phyloP scores from a whole-genome alignment of 2,329 filamentous ascomycete genomes.

The Cladorrhinum sp. region DNA sequence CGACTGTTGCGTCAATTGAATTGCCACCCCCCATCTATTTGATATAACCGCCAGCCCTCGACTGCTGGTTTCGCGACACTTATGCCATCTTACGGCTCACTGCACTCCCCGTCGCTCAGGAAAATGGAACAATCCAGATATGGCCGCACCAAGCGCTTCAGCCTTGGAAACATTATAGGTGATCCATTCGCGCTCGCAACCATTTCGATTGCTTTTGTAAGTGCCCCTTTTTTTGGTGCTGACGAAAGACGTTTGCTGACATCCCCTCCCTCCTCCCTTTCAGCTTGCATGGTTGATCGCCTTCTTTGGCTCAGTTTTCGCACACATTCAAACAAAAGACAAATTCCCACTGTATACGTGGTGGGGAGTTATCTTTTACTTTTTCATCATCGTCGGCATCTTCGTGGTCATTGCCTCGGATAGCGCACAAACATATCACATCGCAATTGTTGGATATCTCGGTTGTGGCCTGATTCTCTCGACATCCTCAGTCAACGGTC shows the following conservation, averaged over 20 bases:
- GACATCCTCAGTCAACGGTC: slow-evolving; percentile 78
- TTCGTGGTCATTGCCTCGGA: slow-evolving; percentile 82
- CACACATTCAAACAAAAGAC: slow-evolving; percentile 49
- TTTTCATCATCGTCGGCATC: slow-evolving; percentile 78
- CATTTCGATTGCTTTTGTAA: slow-evolving; percentile 83
- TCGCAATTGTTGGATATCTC: slow-evolving; percentile 86
- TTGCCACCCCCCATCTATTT: slow-evolving; percentile 17
- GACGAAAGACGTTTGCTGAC: slow-evolving; percentile 11
- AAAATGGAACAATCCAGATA: slow-evolving; percentile 77
- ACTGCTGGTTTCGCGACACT: slow-evolving; percentile 35
- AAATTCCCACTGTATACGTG: slow-evolving; percentile 82
- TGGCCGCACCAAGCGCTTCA: slow-evolving; percentile 61
- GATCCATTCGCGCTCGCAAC: slow-evolving; percentile 96
- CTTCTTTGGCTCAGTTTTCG: slow-evolving; percentile 81
- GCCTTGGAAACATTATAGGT: slow-evolving; percentile 84
- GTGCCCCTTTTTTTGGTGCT: slow-evolving; percentile 37
- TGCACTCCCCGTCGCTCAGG: slow-evolving; percentile 68
- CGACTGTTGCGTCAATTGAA: slow-evolving; percentile 22
- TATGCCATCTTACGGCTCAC: slow-evolving; percentile 75
- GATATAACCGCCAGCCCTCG: slow-evolving; percentile 10
- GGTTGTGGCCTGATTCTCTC: slow-evolving; percentile 79
- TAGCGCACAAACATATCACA: slow-evolving; percentile 81
- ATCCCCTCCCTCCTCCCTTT: background rate
- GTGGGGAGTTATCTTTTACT: slow-evolving; percentile 85
- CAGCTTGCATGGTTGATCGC: slow-evolving; percentile 94